Evolutionary conservation across 1,284 basidiomycete genomes (phyloP).

Genomic region (Salmacisia buchloeana): DNA sequence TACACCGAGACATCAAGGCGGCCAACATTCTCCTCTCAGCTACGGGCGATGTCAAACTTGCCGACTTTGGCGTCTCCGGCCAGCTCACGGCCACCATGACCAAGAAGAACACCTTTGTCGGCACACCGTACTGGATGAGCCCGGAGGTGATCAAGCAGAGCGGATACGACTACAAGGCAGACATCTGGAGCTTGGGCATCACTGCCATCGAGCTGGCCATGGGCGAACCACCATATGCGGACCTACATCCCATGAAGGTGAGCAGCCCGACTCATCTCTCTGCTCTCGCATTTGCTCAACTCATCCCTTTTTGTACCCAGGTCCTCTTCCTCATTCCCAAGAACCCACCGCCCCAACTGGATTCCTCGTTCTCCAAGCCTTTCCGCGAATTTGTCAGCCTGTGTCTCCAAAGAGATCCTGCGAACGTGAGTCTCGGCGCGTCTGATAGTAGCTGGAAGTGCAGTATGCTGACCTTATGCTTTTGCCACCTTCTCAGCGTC

Average conservation of each 20-base stretch:
- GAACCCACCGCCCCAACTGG: slow-evolving; percentile 85
- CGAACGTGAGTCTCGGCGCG: slow-evolving; percentile 61
- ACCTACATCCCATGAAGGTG: slow-evolving; percentile 93
- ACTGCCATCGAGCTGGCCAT: slow-evolving; percentile 95
- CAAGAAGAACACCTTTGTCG: slow-evolving; percentile 95
- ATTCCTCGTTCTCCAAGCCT: slow-evolving; percentile 78
- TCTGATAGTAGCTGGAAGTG: background rate
- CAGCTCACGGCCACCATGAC: slow-evolving; percentile 85
- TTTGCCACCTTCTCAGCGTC: slow-evolving; percentile 60
- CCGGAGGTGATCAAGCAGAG: slow-evolving; percentile 99
- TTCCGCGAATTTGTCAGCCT: slow-evolving; percentile 90
- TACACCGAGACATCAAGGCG: slow-evolving; percentile 97
- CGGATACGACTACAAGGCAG: slow-evolving; percentile 96
- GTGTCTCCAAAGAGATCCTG: slow-evolving; percentile 88
- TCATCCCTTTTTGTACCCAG: background rate
- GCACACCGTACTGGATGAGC: slow-evolving; percentile 74
- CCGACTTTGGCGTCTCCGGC: slow-evolving; percentile 98
- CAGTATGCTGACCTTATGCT: background rate
- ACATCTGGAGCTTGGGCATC: slow-evolving; percentile 68
- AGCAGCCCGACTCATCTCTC: background rate
- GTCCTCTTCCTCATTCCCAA: slow-evolving; percentile 97
- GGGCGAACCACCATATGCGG: slow-evolving; percentile 94
- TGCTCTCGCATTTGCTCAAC: background rate
- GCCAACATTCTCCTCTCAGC: slow-evolving; percentile 91
- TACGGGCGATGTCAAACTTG: slow-evolving; percentile 93